These are phyloP conservation scores for Penicilliopsis zonata DNA, from an alignment of 495 filamentous ascomycete genomes.

Conservation along the genomic window DNA sequence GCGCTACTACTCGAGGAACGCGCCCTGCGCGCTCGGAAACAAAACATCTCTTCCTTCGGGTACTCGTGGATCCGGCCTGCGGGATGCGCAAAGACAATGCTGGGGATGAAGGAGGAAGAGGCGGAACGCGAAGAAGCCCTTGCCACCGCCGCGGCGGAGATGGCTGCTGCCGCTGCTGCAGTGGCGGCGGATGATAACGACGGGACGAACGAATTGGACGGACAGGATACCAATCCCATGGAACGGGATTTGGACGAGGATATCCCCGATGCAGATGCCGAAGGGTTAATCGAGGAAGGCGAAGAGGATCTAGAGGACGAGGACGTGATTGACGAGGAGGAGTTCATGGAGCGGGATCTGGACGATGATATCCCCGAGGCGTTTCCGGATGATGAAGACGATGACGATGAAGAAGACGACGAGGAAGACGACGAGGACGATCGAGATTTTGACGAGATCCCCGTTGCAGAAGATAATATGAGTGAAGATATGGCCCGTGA, in stretches of 20 bases:
- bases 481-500: constrained; percentile 7
- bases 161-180: constrained; percentile 48
- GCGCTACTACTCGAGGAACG: constrained; percentile 57
- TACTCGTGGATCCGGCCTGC: constrained; percentile 69
- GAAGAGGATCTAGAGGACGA: constrained; percentile 30
- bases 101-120: constrained; percentile 65
- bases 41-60: constrained; percentile 63
- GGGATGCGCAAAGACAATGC: constrained; percentile 62
- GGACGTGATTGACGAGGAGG: constrained; percentile 27
- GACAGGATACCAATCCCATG: constrained; percentile 20
- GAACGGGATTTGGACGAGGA: constrained; percentile 38
- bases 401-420: constrained; percentile 24
- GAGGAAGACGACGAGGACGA: constrained; percentile 25
- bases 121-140: constrained; percentile 72
- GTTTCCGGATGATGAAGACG: constrained; percentile 32
- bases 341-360: constrained; percentile 33
- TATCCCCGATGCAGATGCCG: constrained; percentile 30
- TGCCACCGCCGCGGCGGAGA: constrained; percentile 54
- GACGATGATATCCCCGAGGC: constrained; percentile 41
- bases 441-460: constrained; percentile 30
- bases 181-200: constrained; percentile 34
- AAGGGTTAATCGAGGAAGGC: constrained; percentile 27
- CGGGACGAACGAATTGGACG: constrained; percentile 17
- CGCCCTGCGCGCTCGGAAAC: constrained; percentile 52
- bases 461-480: constrained; percentile 12